These are phyloP conservation scores for Ogataea nitratoaversa DNA, from an alignment of 805 yeast species.

Conservation along the genomic window DNA sequence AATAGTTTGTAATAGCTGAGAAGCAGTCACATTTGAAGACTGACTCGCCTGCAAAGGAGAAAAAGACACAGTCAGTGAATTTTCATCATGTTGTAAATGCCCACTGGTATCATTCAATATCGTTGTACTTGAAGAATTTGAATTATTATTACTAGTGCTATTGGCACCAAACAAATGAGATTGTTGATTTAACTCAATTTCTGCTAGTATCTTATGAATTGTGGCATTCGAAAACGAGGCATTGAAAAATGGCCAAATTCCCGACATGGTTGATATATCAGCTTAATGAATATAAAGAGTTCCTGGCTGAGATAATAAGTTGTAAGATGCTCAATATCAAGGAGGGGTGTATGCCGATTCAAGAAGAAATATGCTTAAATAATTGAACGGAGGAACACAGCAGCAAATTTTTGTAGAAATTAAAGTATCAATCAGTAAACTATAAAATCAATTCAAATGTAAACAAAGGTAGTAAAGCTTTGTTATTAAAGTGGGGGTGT, in stretches of 20 bases:
- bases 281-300: not conserved
- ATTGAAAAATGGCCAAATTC: conserved; percentile 38
- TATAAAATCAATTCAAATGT: too few species aligned
- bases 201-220: conserved; percentile 33
- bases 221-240: conserved; percentile 34
- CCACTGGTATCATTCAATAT: conserved; percentile 1
- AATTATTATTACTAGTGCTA: conserved; percentile 1
- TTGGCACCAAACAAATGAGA: conserved; percentile 6
- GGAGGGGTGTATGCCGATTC: too few species aligned
- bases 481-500: too few species aligned
- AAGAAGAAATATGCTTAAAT: too few species aligned
- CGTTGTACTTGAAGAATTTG: conserved; percentile 1
- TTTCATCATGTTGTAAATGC: not conserved
- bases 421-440: too few species aligned
- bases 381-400: too few species aligned
- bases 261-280: conserved; percentile 27
- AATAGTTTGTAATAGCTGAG: conserved; percentile 32
- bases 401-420: too few species aligned
- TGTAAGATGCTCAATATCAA: too few species aligned
- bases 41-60: conserved; percentile 17
- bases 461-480: too few species aligned
- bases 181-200: conserved; percentile 33
- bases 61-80: conserved; percentile 6
- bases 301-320: too few species aligned
- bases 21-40: conserved; percentile 25